phyloP scores from a whole-genome alignment of 1,284 basidiomycete genomes.

The Vanrija sp. region DNA sequence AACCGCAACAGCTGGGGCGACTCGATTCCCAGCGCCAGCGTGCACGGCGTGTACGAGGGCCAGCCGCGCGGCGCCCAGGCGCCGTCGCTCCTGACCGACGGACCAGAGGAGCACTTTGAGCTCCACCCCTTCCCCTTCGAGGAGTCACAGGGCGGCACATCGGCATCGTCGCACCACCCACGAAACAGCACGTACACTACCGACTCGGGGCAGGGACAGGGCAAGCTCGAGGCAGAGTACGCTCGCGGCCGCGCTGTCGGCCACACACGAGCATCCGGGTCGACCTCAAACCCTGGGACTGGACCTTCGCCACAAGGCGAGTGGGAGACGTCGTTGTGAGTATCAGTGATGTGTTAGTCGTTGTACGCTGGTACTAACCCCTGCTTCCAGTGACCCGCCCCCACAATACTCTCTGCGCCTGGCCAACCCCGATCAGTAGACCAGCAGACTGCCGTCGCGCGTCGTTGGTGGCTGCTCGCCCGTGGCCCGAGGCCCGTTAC shows the following conservation, averaged over 20 bases:
- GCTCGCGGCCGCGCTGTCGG: no score
- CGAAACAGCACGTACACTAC: neutral
- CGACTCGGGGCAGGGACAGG: no score
- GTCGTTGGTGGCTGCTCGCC: no score
- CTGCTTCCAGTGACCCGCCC: neutral
- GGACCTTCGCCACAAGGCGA: no score
- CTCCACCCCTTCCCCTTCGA: constrained; percentile 1
- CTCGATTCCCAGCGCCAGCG: neutral
- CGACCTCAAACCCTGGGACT: no score
- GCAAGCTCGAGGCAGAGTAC: no score
- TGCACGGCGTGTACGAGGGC: neutral
- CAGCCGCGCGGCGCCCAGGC: neutral
- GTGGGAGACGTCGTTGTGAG: no score
- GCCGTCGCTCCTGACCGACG: neutral
- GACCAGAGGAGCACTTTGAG: neutral
- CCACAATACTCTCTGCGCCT: neutral
- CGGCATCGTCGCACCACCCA: no score
- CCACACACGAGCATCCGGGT: no score
- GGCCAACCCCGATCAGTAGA: neutral
- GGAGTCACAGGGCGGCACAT: neutral
- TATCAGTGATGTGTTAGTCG: no score
- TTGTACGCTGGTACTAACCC: no score
- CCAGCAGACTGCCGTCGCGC: neutral
- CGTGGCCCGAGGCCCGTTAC: neutral
- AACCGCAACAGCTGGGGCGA: neutral